Evolutionary conservation across 2,329 filamentous ascomycete species (phyloP).

Genomic region (Whalleya microplaca): DNA sequence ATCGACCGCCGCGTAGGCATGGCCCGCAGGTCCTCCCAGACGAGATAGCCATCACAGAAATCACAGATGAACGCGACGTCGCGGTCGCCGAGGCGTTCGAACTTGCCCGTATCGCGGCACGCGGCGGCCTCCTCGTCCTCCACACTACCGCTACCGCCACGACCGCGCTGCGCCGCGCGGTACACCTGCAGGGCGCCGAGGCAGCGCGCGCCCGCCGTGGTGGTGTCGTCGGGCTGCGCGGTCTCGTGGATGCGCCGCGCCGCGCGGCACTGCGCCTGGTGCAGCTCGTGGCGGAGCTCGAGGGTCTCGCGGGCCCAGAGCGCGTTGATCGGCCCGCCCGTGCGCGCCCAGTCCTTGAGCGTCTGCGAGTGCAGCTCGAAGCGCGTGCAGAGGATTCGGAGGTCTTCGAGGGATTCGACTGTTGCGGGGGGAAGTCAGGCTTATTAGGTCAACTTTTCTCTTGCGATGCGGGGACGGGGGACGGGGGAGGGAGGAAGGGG

Average conservation of each 20-base stretch:
- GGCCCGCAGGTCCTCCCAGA: conserved; percentile 60
- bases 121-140: conserved; percentile 51
- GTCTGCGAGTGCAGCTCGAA: conserved; percentile 53
- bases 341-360: conserved; percentile 58
- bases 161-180: conserved; percentile 48
- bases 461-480: conserved; percentile 1
- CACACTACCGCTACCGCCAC: conserved; percentile 11
- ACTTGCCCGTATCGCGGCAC: conserved; percentile 58
- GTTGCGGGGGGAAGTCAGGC: conserved; percentile 15
- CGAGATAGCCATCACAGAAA: conserved; percentile 62
- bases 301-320: conserved; percentile 59
- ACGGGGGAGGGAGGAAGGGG: not conserved
- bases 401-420: conserved; percentile 58
- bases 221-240: conserved; percentile 46
- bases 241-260: conserved; percentile 59
- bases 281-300: conserved; percentile 53
- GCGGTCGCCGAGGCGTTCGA: conserved; percentile 57
- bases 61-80: conserved; percentile 64
- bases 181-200: conserved; percentile 60
- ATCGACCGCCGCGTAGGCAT: conserved; percentile 56
- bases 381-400: conserved; percentile 48
- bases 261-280: conserved; percentile 61
- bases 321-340: conserved; percentile 59
- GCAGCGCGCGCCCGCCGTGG: conserved; percentile 47
- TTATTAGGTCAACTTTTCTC: conserved; percentile 31